A percentile compares a stretch with the other conserved stretches of the same genome.
These are phyloP conservation scores for Pyrrhoderma lamaoense DNA, from an alignment of 1,284 basidiomycete genomes.

Conservation along the genomic window DNA sequence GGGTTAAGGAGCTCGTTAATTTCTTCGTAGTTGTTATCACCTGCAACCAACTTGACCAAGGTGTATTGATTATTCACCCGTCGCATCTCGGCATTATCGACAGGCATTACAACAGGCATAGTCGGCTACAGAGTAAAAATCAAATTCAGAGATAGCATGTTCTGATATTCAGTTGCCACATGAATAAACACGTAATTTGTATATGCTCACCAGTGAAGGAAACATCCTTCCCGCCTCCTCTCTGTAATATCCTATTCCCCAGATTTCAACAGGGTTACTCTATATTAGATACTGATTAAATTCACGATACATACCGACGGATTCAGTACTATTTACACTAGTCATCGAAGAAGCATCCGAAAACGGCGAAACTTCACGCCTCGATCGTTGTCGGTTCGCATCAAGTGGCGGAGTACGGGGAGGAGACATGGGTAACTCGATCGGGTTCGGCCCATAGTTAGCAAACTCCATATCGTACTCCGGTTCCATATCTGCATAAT, in stretches of 20 bases:
- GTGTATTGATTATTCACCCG: constrained; percentile 12
- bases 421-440: constrained; percentile 16
- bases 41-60: constrained; percentile 10
- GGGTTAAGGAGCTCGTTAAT: constrained; percentile 16
- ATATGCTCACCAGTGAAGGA: constrained; percentile 9
- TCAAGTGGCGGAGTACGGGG: constrained; percentile 14
- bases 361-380: constrained; percentile 14
- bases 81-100: constrained; percentile 16
- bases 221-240: constrained; percentile 18
- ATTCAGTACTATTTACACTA: constrained; percentile 13
- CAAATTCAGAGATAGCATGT: neutral
- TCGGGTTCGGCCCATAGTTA: constrained; percentile 15
- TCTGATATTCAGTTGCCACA: neutral
- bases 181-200: neutral
- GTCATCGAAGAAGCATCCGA: constrained; percentile 17
- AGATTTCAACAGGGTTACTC: neutral
- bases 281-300: neutral
- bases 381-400: neutral
- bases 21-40: constrained; percentile 7
- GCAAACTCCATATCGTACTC: constrained; percentile 19
- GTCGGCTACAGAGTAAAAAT: constrained; percentile 6
- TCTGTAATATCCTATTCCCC: constrained; percentile 14
- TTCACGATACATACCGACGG: constrained; percentile 11
- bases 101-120: constrained; percentile 15
- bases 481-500: constrained; percentile 15